Evolutionary conservation across 352 stramenopile species (phyloP).

Genomic region (Globisporangium viniferum): DNA sequence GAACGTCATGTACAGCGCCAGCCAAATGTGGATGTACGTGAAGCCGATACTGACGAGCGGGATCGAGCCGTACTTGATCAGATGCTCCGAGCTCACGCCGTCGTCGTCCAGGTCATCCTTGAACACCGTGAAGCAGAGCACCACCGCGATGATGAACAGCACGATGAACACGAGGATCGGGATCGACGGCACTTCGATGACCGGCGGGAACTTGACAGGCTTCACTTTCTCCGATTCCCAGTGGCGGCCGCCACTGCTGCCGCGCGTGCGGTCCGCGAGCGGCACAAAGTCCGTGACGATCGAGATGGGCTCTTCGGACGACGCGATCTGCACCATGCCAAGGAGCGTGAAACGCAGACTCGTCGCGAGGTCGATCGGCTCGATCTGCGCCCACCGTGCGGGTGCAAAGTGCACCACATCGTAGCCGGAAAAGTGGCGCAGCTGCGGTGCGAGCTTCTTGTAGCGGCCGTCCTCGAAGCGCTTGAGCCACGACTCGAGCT

Average conservation of each 20-base stretch:
- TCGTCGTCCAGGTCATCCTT: constrained; percentile 46
- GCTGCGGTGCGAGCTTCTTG: constrained; percentile 37
- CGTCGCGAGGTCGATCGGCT: constrained; percentile 61
- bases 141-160: constrained; percentile 46
- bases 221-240: constrained; percentile 27
- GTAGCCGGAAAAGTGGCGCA: constrained; percentile 58
- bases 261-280: constrained; percentile 24
- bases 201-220: constrained; percentile 75
- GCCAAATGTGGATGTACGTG: constrained; percentile 95
- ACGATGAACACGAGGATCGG: constrained; percentile 42
- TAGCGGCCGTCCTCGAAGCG: constrained; percentile 77
- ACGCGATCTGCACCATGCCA: constrained; percentile 82
- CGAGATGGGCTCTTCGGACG: constrained; percentile 48
- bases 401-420: constrained; percentile 71
- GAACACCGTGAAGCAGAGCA: constrained; percentile 80
- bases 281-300: constrained; percentile 83
- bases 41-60: constrained; percentile 87
- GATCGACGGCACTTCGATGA: constrained; percentile 74
- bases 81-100: constrained; percentile 52
- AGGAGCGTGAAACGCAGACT: constrained; percentile 84
- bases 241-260: constrained; percentile 14
- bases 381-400: constrained; percentile 50
- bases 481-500: constrained; percentile 74
- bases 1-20: constrained; percentile 98
- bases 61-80: constrained; percentile 84